Conservation (phyloP, 2,329 filamentous ascomycete species). For the Botrytis paeoniae region DNA sequence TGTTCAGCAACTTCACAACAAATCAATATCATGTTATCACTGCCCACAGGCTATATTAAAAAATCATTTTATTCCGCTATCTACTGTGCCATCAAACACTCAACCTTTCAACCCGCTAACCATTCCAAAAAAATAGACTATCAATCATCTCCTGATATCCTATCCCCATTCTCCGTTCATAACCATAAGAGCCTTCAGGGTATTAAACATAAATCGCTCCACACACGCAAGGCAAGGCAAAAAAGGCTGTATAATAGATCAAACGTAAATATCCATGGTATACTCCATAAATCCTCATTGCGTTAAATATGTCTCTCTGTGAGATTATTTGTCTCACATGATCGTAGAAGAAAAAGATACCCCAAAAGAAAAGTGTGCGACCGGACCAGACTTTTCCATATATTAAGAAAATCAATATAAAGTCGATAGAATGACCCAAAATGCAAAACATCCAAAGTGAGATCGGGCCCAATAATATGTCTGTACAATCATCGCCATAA, state of each 20-base stretch:
- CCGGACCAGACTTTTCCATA: not conserved
- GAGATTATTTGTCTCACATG: not conserved
- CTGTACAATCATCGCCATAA: conserved; percentile 12
- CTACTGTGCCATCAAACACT: not conserved
- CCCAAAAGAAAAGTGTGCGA: not conserved
- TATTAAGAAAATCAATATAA: not conserved
- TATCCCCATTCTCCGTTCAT: not conserved
- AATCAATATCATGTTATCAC: not conserved
- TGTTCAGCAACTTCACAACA: not conserved
- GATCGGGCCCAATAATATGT: not conserved
- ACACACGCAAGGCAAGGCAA: not conserved
- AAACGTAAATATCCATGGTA: not conserved
- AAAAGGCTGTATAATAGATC: not conserved
- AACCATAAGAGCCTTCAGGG: conserved; percentile 6
- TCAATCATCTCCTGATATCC: not conserved
- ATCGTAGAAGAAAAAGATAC: not conserved
- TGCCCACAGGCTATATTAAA: not conserved
- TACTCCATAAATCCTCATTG: conserved; percentile 1
- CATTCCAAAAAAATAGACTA: not conserved
- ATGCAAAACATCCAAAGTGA: not conserved
- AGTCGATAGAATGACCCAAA: not conserved
- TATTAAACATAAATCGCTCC: conserved; percentile 13
- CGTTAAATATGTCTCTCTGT: not conserved
- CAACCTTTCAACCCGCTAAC: not conserved
- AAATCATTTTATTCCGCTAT: not conserved